Base-by-base conservation (phyloP, 768 basidiomycete genomes). In the Tylopilus subfusipes region DNA sequence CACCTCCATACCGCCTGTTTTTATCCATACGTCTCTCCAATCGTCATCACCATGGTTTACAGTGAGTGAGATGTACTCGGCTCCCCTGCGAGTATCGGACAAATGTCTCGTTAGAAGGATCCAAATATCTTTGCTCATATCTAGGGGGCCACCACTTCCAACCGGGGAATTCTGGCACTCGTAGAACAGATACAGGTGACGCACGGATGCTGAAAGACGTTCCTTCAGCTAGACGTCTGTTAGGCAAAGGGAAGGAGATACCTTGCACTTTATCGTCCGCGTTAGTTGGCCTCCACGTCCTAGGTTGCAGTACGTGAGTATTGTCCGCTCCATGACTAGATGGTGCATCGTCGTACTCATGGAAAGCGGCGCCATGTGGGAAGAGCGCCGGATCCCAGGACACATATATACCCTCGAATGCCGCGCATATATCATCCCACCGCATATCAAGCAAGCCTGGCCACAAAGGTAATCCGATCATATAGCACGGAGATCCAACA, bases 321-420 rank as follows among this genome's bases (percentile, higher is more conserved):
- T 30, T 9, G 18, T n/a, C 14, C 5, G 24, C 34, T 42, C 30
- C 27, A 13, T 19, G 6, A 50, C 29, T 3, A 29, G n/a, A 25
- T 6, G 12, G 4, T 29, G 18, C 8, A 43, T 25, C 13, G 13
- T 16, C 5, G 44, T 52, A 89, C 93, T 88, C 86, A 55, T 96
- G 92, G 56, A 90, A 82, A 16, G 62, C 72, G 24, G 82, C 59
- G 2, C 58, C 56, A 27, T 76, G 69, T 3, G 73, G 58, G 72
- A 91, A 88, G 3, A 81, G 73, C 0, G 46, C 59, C 0, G 93
- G 90, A 67, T 93, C 78, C 96, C 96, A 98, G 65, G 88, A 96
- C 33, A 90, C 66, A 69, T 93, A 93, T 36, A 96, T 69, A 2
- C 88, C 82, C 33, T 91, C 85, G 58, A 98, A 98, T 0, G 81